Conservation (phyloP, 2,329 filamentous ascomycete genomes). For the Aquanectria penicillioides region DNA sequence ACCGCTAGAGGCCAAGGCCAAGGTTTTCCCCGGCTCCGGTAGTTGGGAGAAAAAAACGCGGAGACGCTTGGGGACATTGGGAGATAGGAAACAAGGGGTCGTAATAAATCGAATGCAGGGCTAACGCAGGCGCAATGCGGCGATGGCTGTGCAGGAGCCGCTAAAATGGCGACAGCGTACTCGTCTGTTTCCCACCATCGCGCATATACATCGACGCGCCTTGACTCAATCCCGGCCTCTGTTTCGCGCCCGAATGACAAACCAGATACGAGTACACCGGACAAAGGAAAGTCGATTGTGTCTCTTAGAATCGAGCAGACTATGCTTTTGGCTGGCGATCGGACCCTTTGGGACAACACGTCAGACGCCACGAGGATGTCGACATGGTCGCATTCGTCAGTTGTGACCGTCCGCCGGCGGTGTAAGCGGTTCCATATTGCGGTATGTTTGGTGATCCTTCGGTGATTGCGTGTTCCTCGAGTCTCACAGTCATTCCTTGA, state of each 20-base stretch:
- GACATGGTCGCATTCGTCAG: conserved; percentile 30
- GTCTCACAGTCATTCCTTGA: background rate
- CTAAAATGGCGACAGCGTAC: conserved; percentile 25
- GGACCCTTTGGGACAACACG: conserved; percentile 24
- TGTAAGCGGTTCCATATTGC: conserved; percentile 14
- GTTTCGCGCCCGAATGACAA: background rate
- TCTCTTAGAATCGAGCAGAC: background rate
- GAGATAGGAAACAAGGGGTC: conserved; percentile 7
- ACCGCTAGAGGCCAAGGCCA: conserved; percentile 20
- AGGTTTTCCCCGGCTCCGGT: conserved; percentile 14
- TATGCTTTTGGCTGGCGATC: background rate
- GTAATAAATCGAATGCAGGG: conserved; percentile 12
- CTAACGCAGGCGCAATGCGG: conserved; percentile 18
- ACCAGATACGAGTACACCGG: conserved; percentile 6
- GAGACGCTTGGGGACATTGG: background rate
- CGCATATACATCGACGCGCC: conserved; percentile 7
- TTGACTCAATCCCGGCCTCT: background rate
- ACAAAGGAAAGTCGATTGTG: background rate
- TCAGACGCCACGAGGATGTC: conserved; percentile 42
- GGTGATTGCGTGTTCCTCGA: conserved; percentile 1
- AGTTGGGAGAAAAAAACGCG: conserved; percentile 14
- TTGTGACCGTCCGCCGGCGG: conserved; percentile 21
- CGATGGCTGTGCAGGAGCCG: conserved; percentile 13
- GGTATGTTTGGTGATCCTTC: background rate
- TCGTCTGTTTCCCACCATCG: conserved; percentile 9